These are phyloP conservation scores for Pistacia vera DNA, from an alignment of 345 rosid genomes.

Conservation along the genomic window DNA sequence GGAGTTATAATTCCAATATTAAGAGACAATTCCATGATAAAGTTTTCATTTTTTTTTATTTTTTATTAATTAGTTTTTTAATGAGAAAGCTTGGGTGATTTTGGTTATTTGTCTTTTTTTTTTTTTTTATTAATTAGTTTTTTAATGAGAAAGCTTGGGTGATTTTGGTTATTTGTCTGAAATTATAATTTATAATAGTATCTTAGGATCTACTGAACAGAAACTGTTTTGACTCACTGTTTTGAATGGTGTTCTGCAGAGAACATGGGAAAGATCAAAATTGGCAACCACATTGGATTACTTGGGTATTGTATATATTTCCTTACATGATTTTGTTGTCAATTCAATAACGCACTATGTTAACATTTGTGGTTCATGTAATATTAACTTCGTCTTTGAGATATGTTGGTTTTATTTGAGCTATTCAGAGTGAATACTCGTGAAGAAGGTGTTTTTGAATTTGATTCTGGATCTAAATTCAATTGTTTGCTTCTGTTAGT, in stretches of 20 bases:
- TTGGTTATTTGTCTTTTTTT: not conserved
- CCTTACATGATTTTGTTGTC: not conserved
- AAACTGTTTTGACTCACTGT: slow-evolving; percentile 12
- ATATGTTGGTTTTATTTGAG: not conserved
- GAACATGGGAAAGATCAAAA: slow-evolving; percentile 98
- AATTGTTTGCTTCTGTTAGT: not conserved
- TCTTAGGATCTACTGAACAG: not conserved
- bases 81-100: too few relatives aligned
- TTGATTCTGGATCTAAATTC: not conserved
- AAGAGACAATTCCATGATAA: not conserved
- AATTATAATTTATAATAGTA: not conserved
- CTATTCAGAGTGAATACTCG: not conserved
- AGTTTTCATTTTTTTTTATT: not conserved
- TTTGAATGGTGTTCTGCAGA: slow-evolving; percentile 48
- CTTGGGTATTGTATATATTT: slow-evolving; percentile 48
- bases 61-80: too few relatives aligned
- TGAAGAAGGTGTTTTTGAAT: not conserved
- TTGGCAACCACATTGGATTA: slow-evolving; percentile 86
- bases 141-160: too few relatives aligned
- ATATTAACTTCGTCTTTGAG: too few relatives aligned
- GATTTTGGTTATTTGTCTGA: not conserved
- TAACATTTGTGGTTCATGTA: too few relatives aligned
- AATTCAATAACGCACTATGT: not conserved
- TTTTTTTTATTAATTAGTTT: not conserved
- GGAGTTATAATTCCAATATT: too few relatives aligned